phyloP scores from a whole-genome alignment of 177 flowering plant species.

The Vitis hybrid region DNA sequence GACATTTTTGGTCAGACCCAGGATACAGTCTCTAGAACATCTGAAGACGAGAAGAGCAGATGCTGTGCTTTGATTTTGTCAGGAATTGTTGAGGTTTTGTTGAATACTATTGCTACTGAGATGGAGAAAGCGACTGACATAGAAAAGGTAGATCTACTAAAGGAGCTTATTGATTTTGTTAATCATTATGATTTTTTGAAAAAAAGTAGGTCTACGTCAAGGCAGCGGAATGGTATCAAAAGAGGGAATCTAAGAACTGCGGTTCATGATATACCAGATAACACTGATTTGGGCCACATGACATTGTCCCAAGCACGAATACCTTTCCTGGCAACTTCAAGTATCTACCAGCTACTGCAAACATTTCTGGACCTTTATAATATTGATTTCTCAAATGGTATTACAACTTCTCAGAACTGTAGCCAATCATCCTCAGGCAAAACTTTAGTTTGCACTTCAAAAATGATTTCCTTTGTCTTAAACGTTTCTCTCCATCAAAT shows the following conservation, averaged over 20 bases:
- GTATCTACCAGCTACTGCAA: conserved; percentile 48
- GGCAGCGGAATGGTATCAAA: conserved; percentile 30
- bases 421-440: conserved; percentile 41
- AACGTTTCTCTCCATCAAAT: conserved; percentile 50
- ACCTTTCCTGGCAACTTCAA: conserved; percentile 66
- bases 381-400: conserved; percentile 12
- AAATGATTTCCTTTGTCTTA: conserved; percentile 48
- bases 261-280: conserved; percentile 28
- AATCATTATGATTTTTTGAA: conserved; percentile 50
- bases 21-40: conserved; percentile 36
- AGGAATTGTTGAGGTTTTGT: conserved; percentile 67
- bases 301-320: conserved; percentile 35
- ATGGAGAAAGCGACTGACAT: conserved; percentile 53
- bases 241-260: conserved; percentile 31
- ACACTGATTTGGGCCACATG: conserved; percentile 23
- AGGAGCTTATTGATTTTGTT: conserved; percentile 58
- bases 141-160: conserved; percentile 50
- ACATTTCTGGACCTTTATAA: conserved; percentile 31
- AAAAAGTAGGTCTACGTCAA: conserved; percentile 28
- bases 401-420: conserved; percentile 41
- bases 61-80: conserved; percentile 50
- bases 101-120: conserved; percentile 59
- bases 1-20: conserved; percentile 46
- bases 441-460: conserved; percentile 24
- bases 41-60: conserved; percentile 45